Percentiles rank a stretch among this genome's conserved stretches.
phyloP scores from a whole-genome alignment of 768 basidiomycete genomes.

The Calocera cornea region DNA sequence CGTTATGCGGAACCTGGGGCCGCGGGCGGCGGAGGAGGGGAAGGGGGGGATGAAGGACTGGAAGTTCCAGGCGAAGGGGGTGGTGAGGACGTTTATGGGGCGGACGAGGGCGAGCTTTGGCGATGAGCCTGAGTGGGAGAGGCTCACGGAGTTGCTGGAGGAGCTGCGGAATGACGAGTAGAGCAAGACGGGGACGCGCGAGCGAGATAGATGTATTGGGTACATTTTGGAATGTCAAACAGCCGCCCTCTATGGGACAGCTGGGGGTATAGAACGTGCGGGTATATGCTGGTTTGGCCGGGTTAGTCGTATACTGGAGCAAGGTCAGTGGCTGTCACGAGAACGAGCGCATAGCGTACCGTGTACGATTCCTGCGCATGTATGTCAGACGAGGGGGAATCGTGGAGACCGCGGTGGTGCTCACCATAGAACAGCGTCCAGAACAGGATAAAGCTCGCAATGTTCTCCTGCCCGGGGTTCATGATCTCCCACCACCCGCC shows the following conservation, averaged over 20 bases:
- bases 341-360: constrained; percentile 24
- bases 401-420: constrained; percentile 19
- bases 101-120: constrained; percentile 68
- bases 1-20: constrained; percentile 69
- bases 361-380: constrained; percentile 33
- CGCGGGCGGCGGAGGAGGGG: constrained; percentile 31
- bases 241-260: too few species aligned
- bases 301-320: constrained; percentile 31
- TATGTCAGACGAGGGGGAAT: constrained; percentile 1
- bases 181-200: neutral
- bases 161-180: constrained; percentile 38
- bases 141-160: constrained; percentile 49
- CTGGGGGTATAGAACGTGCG: neutral
- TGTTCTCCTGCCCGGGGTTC: constrained; percentile 80
- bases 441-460: constrained; percentile 78
- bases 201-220: too few species aligned
- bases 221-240: too few species aligned
- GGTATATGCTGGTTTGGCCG: neutral
- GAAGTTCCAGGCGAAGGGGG: constrained; percentile 73
- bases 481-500: constrained; percentile 54
- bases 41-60: constrained; percentile 35
- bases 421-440: constrained; percentile 90
- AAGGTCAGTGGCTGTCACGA: constrained; percentile 14
- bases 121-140: constrained; percentile 74
- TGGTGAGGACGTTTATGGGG: constrained; percentile 80